Evolutionary conservation across 2,329 filamentous ascomycete species (phyloP), one percentile per base, ranked within the genome.

Genomic region (Myriosclerotinia duriaeana): DNA sequence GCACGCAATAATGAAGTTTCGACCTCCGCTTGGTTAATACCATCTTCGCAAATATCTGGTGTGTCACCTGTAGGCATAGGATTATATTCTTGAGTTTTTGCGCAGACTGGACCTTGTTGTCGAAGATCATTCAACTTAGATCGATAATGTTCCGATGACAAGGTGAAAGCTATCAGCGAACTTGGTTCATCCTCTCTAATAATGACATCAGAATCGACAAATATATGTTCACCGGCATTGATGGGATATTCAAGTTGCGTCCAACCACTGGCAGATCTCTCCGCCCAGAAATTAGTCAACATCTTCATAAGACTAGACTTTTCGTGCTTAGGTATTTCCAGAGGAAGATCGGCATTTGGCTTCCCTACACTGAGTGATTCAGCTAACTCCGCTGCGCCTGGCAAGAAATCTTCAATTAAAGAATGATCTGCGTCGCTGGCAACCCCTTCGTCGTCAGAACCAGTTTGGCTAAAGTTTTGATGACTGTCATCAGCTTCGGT

Each of bases 111-210:
- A 69, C 80, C 81, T 68, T 84, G 80, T 42, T 77, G 78, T 46
- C 88, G 84, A 74, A 92, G 91, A 9, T 85, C 83, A 26, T 85
- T 82, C 22, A 97, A 82, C 78, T 97, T 97, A 53, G 84, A 84
- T 69, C 89, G 86, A 77, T 99, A 99, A 75, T 97, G 93, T 65
- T 90, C 86, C 17, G 91, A 96, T 71, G 90, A 92, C 26, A 99
- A 81, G 1, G 94, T 93, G 75, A 99, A 91, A 0, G 96, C 95
- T 74, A 99, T 95, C 52, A 99, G 85, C 2, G 95, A 98, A 74
- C 93, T 97, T 3, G 95, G 95, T 78, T 99, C 95, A 76, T 99
- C 95, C 78, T 99, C 95, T 50, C 95, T 88, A 48, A 99, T 93
- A 72, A 99, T 96, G 70, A 99, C 93, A 77, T 99, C 92, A 11